A percentile compares a stretch with the other conserved stretches of the same genome.
Conservation (phyloP, 2,329 filamentous ascomycete species). For the Diaporthe nobilis region DNA sequence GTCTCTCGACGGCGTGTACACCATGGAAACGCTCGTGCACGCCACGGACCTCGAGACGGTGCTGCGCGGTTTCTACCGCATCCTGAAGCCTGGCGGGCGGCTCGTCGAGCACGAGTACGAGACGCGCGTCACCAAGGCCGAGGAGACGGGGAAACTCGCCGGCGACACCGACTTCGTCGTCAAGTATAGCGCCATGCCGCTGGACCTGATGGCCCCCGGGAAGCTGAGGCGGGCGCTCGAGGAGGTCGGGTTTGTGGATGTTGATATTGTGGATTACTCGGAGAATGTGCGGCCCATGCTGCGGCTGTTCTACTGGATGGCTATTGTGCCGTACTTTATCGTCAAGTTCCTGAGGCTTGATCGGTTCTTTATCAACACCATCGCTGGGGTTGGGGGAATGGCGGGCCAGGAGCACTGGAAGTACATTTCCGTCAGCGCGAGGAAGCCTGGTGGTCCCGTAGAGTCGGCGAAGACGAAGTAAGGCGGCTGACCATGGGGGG, state of each 20-base stretch:
- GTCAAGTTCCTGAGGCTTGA: slow-evolving; percentile 60
- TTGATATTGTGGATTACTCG: slow-evolving; percentile 60
- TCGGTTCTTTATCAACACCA: slow-evolving; percentile 61
- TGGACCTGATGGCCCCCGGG: slow-evolving; percentile 56
- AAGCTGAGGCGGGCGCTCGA: slow-evolving; percentile 57
- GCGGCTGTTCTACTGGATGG: slow-evolving; percentile 62
- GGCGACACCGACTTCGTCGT: slow-evolving; percentile 56
- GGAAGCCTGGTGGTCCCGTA: slow-evolving; percentile 50
- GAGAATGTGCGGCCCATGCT: slow-evolving; percentile 63
- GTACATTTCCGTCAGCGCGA: slow-evolving; percentile 54
- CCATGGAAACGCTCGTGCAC: slow-evolving; percentile 70
- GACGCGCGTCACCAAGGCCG: slow-evolving; percentile 52
- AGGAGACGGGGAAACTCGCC: slow-evolving; percentile 48
- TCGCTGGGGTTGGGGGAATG: slow-evolving; percentile 58
- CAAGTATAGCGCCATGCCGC: slow-evolving; percentile 61
- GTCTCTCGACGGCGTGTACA: slow-evolving; percentile 66
- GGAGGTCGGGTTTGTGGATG: slow-evolving; percentile 60
- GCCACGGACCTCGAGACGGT: slow-evolving; percentile 61
- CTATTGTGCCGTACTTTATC: slow-evolving; percentile 61
- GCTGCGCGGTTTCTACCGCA: slow-evolving; percentile 60
- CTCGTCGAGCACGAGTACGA: slow-evolving; percentile 64
- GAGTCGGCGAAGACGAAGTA: slow-evolving; percentile 42
- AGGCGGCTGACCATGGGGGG: background rate
- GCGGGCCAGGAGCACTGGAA: slow-evolving; percentile 51
- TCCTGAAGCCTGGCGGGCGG: slow-evolving; percentile 62